Evolutionary conservation across 78 protist species (phyloP).

Genomic region (Dictyostelium firmibasis): DNA sequence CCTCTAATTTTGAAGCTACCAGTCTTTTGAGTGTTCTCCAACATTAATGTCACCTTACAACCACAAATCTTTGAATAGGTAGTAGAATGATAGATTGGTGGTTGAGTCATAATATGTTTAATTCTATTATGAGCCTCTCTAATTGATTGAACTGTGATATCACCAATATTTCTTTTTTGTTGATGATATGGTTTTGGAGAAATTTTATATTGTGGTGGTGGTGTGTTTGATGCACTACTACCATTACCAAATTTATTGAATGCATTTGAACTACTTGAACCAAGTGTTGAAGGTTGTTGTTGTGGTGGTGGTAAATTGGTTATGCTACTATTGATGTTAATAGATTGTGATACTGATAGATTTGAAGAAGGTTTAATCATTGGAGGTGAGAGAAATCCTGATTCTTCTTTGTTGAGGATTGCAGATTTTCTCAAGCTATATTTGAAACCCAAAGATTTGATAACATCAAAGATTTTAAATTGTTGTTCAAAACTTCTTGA

Average conservation of each 20-base stretch:
- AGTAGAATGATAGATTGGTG: conserved; percentile 63
- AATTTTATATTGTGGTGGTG: neutral
- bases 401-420: neutral
- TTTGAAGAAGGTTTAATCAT: neutral
- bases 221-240: neutral
- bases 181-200: conserved; percentile 2
- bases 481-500: conserved; percentile 74
- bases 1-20: conserved; percentile 84
- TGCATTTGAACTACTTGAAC: neutral
- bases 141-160: conserved; percentile 59
- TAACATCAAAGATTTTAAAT: neutral
- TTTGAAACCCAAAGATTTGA: conserved; percentile 54
- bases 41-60: conserved; percentile 54
- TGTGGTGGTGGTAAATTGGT: neutral
- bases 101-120: conserved; percentile 51
- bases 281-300: neutral
- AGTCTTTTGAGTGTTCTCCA: conserved; percentile 84
- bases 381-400: conserved; percentile 29
- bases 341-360: neutral
- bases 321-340: neutral
- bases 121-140: conserved; percentile 72
- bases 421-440: neutral
- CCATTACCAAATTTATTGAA: neutral
- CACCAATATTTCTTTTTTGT: conserved; percentile 31
- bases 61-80: conserved; percentile 75